Conservation (phyloP, 768 basidiomycete species). For the Trametes sanguinea region DNA sequence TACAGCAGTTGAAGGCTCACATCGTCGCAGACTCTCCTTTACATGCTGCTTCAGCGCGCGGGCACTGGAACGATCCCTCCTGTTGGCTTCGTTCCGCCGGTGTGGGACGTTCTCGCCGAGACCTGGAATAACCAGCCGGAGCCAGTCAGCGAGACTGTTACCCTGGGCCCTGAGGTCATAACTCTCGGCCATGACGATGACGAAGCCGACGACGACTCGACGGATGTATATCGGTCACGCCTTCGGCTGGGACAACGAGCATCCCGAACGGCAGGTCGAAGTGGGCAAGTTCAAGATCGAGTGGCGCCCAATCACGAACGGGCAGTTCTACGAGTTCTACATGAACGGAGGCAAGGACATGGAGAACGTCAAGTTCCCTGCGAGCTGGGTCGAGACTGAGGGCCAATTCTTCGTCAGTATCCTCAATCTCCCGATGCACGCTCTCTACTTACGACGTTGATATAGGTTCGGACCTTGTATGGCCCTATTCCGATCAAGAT, state of each 20-base stretch:
- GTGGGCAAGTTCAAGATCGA: conserved; percentile 76
- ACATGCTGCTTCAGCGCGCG: conserved; percentile 88
- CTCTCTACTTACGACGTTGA: neutral
- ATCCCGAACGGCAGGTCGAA: conserved; percentile 60
- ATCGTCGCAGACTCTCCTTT: conserved; percentile 69
- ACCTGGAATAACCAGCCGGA: conserved; percentile 51
- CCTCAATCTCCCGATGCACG: neutral
- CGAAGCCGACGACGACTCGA: conserved; percentile 64
- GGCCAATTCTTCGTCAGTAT: conserved; percentile 50
- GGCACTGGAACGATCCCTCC: conserved; percentile 82
- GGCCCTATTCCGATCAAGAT: conserved; percentile 78
- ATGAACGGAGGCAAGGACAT: conserved; percentile 43
- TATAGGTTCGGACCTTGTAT: conserved; percentile 79
- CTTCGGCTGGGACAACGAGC: conserved; percentile 96
- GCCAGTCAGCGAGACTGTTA: conserved; percentile 47
- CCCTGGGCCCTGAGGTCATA: conserved; percentile 60
- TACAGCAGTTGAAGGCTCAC: neutral
- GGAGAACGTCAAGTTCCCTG: conserved; percentile 50
- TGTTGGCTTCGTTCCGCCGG: conserved; percentile 67
- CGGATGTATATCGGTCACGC: conserved; percentile 56
- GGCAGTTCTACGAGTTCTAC: conserved; percentile 77
- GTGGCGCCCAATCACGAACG: conserved; percentile 87
- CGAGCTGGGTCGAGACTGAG: conserved; percentile 68
- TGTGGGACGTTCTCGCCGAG: conserved; percentile 60
- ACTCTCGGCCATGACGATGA: conserved; percentile 80